A percentile compares a stretch with the other conserved stretches of the same genome.
Conservation (phyloP, 2,329 filamentous ascomycete genomes). For the Dothiorella sarmentorum region DNA sequence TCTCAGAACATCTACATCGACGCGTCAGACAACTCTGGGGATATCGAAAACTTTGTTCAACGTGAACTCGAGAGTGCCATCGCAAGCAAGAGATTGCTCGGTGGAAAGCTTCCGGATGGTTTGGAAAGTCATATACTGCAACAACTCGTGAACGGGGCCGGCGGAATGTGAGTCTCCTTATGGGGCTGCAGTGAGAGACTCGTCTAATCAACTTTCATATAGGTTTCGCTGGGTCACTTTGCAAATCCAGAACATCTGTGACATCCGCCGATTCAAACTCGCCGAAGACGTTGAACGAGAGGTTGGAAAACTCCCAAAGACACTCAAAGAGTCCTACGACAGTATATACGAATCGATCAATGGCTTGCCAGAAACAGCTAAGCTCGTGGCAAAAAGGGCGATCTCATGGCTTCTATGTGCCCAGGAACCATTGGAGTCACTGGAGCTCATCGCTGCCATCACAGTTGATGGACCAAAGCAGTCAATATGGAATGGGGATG, state of each 20-base stretch:
- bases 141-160: neutral
- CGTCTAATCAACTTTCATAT: conserved; percentile 16
- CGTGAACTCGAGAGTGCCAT: conserved; percentile 18
- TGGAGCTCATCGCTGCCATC: conserved; percentile 22
- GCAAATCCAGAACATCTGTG: conserved; percentile 29
- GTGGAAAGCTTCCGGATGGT: neutral
- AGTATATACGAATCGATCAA: conserved; percentile 17
- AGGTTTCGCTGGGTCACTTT: conserved; percentile 35
- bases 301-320: conserved; percentile 26
- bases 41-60: conserved; percentile 29
- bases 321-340: conserved; percentile 19
- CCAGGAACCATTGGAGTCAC: conserved; percentile 16
- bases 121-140: neutral
- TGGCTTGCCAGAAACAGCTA: conserved; percentile 2
- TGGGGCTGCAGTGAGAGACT: neutral
- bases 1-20: conserved; percentile 19
- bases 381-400: conserved; percentile 19
- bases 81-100: neutral
- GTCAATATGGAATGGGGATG: conserved; percentile 3
- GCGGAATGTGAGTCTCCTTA: neutral
- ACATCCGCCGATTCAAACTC: conserved; percentile 16
- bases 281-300: conserved; percentile 24
- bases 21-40: conserved; percentile 25
- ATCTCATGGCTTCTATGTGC: conserved; percentile 26
- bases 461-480: neutral